Percentiles rank a stretch among this genome's conserved stretches.
Evolutionary conservation across 1,284 basidiomycete species (phyloP).

Genomic region (Cryptococcus sp.): DNA sequence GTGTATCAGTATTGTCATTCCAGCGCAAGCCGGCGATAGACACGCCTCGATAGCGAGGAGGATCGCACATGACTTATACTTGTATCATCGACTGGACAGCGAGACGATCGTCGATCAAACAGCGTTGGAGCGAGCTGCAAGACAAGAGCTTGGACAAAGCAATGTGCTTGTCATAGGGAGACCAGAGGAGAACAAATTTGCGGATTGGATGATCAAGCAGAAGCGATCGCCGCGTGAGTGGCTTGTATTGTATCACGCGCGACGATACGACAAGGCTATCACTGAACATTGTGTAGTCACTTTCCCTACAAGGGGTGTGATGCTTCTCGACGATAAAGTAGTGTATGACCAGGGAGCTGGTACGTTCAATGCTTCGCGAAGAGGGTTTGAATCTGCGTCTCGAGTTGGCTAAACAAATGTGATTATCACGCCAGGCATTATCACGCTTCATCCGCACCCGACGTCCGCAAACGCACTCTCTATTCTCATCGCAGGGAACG

Average conservation of each 20-base stretch:
- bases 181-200: conserved; percentile 43
- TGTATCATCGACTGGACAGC: conserved; percentile 69
- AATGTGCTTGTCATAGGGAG: conserved; percentile 61
- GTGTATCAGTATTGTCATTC: conserved; percentile 61
- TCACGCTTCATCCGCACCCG: conserved; percentile 72
- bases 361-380: conserved; percentile 12
- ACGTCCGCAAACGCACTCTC: conserved; percentile 51
- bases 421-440: conserved; percentile 54
- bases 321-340: conserved; percentile 29
- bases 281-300: conserved; percentile 24
- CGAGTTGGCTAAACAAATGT: conserved; percentile 19
- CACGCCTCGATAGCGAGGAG: conserved; percentile 61
- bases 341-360: conserved; percentile 46
- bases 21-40: not conserved
- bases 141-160: conserved; percentile 34
- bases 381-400: not conserved
- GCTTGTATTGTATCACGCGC: not conserved
- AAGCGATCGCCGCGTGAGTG: conserved; percentile 34
- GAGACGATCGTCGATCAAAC: conserved; percentile 61
- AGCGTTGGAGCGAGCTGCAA: conserved; percentile 39
- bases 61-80: conserved; percentile 66
- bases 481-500: conserved; percentile 64
- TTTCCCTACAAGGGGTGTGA: conserved; percentile 43
- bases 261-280: not conserved
- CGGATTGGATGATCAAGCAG: conserved; percentile 32